phyloP scores from a whole-genome alignment of 1,284 basidiomycete species.

The Rhizopogon hawkerae region DNA sequence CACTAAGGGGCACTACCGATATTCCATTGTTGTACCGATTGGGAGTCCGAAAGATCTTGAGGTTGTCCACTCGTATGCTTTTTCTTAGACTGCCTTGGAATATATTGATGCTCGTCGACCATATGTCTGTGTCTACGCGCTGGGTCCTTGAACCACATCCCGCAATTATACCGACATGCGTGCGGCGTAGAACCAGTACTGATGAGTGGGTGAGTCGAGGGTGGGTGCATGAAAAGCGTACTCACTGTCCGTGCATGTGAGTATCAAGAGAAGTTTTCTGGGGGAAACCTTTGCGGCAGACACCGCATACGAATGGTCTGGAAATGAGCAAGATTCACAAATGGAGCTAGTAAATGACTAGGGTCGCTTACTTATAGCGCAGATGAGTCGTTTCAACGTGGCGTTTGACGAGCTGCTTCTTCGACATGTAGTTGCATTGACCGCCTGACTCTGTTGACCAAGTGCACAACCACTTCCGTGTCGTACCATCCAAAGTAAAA shows the following conservation, averaged over 20 bases:
- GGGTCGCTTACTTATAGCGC: slow-evolving; percentile 42
- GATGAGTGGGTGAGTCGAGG: slow-evolving; percentile 1
- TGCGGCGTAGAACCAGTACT: slow-evolving; percentile 52
- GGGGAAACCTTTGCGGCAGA: slow-evolving; percentile 49
- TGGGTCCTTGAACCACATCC: slow-evolving; percentile 50
- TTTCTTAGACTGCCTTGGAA: slow-evolving; percentile 39
- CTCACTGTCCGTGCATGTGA: slow-evolving; percentile 56
- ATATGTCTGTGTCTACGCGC: slow-evolving; percentile 55
- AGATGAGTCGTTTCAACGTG: slow-evolving; percentile 60
- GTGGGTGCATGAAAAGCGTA: slow-evolving; percentile 6
- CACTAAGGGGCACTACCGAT: slow-evolving; percentile 16
- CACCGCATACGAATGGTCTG: slow-evolving; percentile 47
- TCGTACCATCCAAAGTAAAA: slow-evolving; percentile 28
- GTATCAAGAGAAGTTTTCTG: slow-evolving; percentile 55
- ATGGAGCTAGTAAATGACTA: slow-evolving; percentile 7
- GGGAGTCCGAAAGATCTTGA: slow-evolving; percentile 18
- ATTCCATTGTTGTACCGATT: slow-evolving; percentile 30
- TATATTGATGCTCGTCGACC: slow-evolving; percentile 43
- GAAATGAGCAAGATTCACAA: slow-evolving; percentile 12
- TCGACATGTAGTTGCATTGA: slow-evolving; percentile 45
- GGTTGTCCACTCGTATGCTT: slow-evolving; percentile 29
- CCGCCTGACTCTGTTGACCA: slow-evolving; percentile 27
- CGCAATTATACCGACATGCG: slow-evolving; percentile 45
- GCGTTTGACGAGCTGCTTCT: slow-evolving; percentile 60
- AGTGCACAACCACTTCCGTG: slow-evolving; percentile 30